Base-by-base conservation (phyloP, 2,329 filamentous ascomycete genomes). In the Daldinia sp. region DNA sequence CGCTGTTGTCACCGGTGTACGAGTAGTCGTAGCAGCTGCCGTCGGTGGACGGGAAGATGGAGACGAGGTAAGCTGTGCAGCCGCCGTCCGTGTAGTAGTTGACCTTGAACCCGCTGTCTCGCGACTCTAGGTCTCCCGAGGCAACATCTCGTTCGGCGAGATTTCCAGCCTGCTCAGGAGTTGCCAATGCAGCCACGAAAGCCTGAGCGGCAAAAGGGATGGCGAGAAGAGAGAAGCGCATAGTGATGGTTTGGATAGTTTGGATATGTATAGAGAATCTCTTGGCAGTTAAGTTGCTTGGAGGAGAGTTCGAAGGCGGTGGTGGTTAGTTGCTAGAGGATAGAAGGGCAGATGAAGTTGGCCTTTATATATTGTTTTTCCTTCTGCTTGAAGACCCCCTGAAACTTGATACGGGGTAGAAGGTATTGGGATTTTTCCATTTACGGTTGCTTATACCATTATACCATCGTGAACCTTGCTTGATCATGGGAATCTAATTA, bases 31-130 rank as follows among this genome's bases (percentile, higher is more conserved):
- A 61, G 35, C 59, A 54, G 35, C 37, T 53, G 10, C 28, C 59
- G 15, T 55, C 48, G 15, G 54, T 57, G 7, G 15, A 35, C 3
- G 54, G 54, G 54, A 57, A 57, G 37, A 57, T 23, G 23, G 48
- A 35, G 12, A 37, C 20, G 18, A 55, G 48, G 39, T 42, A 54
- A 12, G 33, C 26, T 6, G 20, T 6, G 18, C 59, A 61, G n/a
- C 48, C 48, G 3, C 48, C 59, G 39, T 54, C 48, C 9, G 48
- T 55, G 35, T 61, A 61, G 39, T 61, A 61, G 59, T 61, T 61
- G 28, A 61, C 18, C 48, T 61, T 2, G 39, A 55, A 61, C 26
- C 54, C 54, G 23, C 26, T 51, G 20, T 51, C 44, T 13, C 42
- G 42, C 13, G 56, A 30, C 12, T 23, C 26, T 2, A 35, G 42